phyloP scores from a whole-genome alignment of 192 early-diverging fungal species.

The Chytriomyces sp. region DNA sequence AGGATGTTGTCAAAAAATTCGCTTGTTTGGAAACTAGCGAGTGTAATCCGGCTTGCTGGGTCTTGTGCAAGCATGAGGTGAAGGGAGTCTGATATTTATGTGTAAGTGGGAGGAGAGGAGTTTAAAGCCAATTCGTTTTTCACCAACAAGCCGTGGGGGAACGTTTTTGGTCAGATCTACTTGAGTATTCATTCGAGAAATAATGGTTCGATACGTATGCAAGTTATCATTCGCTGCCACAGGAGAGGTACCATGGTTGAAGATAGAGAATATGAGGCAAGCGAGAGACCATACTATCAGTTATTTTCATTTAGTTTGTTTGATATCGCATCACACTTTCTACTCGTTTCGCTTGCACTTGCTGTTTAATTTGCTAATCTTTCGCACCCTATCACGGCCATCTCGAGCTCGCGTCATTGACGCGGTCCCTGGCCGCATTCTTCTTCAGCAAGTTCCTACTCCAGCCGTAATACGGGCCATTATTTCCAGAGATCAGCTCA shows the following conservation, averaged over 20 bases:
- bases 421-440: too few species aligned
- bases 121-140: neutral
- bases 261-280: constrained; percentile 72
- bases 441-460: neutral
- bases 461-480: neutral
- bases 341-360: too few species aligned
- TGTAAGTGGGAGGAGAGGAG: neutral
- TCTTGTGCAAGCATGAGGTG: constrained; percentile 43
- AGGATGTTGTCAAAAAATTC: constrained; percentile 80
- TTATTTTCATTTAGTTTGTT: too few species aligned
- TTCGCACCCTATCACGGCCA: too few species aligned
- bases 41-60: constrained; percentile 59
- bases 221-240: constrained; percentile 66
- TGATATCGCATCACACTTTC: too few species aligned
- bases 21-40: constrained; percentile 65
- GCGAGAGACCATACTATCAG: constrained; percentile 73
- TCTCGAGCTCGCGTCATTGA: too few species aligned
- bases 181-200: constrained; percentile 34
- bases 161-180: constrained; percentile 2
- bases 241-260: constrained; percentile 68
- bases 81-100: constrained; percentile 2
- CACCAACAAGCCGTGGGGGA: neutral
- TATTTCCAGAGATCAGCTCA: neutral
- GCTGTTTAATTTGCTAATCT: too few species aligned
- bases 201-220: constrained; percentile 62